A percentile compares a stretch with the other conserved stretches of the same genome.
Conservation (phyloP, 768 basidiomycete genomes). For the Bullera alba region DNA sequence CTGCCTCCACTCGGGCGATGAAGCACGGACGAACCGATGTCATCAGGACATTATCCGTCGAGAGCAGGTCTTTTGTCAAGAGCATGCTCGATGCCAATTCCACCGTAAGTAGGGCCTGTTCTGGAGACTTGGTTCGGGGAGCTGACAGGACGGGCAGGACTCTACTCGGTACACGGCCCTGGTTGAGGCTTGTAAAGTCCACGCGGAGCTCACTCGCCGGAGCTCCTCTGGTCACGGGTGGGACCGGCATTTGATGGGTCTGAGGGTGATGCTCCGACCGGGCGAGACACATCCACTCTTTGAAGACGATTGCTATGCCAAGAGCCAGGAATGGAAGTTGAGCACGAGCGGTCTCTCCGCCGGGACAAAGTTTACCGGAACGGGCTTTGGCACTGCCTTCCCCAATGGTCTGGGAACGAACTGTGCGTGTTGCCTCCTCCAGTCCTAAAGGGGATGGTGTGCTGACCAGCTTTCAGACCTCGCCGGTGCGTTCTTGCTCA, state of each 20-base stretch:
- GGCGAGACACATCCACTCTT: slow-evolving; percentile 62
- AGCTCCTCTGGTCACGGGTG: slow-evolving; percentile 76
- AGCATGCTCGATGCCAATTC: slow-evolving; percentile 56
- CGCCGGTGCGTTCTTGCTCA: slow-evolving; percentile 66
- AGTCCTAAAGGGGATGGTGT: neutral
- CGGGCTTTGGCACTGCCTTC: slow-evolving; percentile 80
- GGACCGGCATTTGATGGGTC: slow-evolving; percentile 84
- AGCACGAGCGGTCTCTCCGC: slow-evolving; percentile 85
- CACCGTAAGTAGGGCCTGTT: slow-evolving; percentile 42
- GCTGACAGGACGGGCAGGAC: slow-evolving; percentile 32
- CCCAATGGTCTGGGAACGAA: slow-evolving; percentile 89
- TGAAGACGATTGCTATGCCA: slow-evolving; percentile 66
- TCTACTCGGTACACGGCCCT: slow-evolving; percentile 53
- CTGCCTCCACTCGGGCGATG: slow-evolving; percentile 79
- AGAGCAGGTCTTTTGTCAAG: slow-evolving; percentile 70
- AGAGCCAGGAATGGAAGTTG: slow-evolving; percentile 75
- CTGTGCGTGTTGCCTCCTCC: slow-evolving; percentile 54
- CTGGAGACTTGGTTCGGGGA: neutral
- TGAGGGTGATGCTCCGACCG: slow-evolving; percentile 58
- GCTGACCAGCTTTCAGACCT: slow-evolving; percentile 56
- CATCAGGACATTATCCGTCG: slow-evolving; percentile 64
- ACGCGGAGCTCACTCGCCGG: slow-evolving; percentile 64
- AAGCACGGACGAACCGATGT: slow-evolving; percentile 84
- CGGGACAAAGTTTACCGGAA: slow-evolving; percentile 77
- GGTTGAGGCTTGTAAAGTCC: slow-evolving; percentile 61